Evolutionary conservation across 768 basidiomycete species (phyloP).

Genomic region (Gelatoporia subvermispora): DNA sequence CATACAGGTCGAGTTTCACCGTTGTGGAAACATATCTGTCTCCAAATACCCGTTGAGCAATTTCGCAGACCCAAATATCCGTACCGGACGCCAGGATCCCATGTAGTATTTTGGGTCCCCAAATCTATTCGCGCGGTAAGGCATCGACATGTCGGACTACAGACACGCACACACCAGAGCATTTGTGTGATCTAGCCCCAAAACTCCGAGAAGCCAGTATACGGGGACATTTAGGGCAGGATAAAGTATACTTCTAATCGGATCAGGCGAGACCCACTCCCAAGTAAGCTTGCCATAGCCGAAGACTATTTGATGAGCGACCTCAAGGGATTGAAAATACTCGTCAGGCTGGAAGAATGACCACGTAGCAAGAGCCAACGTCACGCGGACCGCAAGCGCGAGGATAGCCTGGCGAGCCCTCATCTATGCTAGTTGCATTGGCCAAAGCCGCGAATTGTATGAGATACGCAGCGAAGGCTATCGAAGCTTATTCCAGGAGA

Average conservation of each 20-base stretch:
- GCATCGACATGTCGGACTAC: not conserved
- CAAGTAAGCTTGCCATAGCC: slow-evolving; percentile 92
- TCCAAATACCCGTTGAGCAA: slow-evolving; percentile 57
- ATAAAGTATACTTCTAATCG: slow-evolving; percentile 79
- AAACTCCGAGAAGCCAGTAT: slow-evolving; percentile 63
- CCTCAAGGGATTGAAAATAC: slow-evolving; percentile 91
- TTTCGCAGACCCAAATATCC: slow-evolving; percentile 66
- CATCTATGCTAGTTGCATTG: not conserved
- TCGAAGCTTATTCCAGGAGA: not conserved
- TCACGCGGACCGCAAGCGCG: slow-evolving; percentile 35
- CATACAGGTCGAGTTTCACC: slow-evolving; percentile 42
- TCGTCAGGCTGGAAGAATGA: slow-evolving; percentile 98
- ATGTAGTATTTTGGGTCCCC: slow-evolving; percentile 70
- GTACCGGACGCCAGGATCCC: slow-evolving; percentile 74
- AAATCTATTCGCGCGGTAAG: slow-evolving; percentile 44
- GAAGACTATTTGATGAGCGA: slow-evolving; percentile 84
- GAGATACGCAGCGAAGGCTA: not conserved
- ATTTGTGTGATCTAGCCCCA: slow-evolving; percentile 47
- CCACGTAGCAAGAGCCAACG: slow-evolving; percentile 62
- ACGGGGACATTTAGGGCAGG: slow-evolving; percentile 76
- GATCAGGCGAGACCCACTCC: slow-evolving; percentile 79
- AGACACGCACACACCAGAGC: slow-evolving; percentile 56
- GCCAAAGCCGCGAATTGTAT: not conserved
- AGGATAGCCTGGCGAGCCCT: slow-evolving; percentile 1
- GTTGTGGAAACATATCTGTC: slow-evolving; percentile 50